Base-by-base conservation (phyloP, 2,329 filamentous ascomycete species). In the Pyricularia sp. region DNA sequence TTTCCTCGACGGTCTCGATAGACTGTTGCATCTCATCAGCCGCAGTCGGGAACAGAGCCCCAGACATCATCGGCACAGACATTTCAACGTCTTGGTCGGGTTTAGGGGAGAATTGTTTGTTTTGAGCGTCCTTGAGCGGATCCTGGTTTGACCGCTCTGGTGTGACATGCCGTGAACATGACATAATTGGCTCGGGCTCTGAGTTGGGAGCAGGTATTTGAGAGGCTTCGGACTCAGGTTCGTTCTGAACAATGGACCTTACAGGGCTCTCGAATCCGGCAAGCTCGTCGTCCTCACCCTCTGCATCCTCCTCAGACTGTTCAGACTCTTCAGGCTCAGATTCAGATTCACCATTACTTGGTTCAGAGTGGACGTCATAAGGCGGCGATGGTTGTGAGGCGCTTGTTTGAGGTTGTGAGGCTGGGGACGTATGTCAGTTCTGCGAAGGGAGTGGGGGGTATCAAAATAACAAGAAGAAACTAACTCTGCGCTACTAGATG, bases 281-380 rank as follows among this genome's bases (percentile, higher is more conserved):
- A 12, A 66, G 50, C 31, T 70, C 69, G 14, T 65, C 58, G 2
- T 68, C 68, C 12, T 67, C 68, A 6, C 59, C 36, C 17, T 68
- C 68, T 28, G 67, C 69, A 31, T 69, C 70, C 12, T 69, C 68
- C 23, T 69, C 69, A 6, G 66, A 30, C 25, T 67, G 68, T 14
- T 70, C 68, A 2, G 59, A 59, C 10, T 11, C 6, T 59, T 59
- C 55, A 59, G 7, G 6, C 25, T 61, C 58, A 28, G 58, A 61
- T 61, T 28, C 58, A 7, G 23, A 28, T 14, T 69, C 68, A 20
- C 64, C 65, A 12, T 50, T 31, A 0, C 25, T 26, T 33, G 69
- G 25, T 4, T 69, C 66, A n/a, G 64, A 36, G 20, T 17, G 55
- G 25, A 68, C 58, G 31, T 68, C 67, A 25, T 70, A 70, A 10